phyloP scores from a whole-genome alignment of 371 early-diverging fungal genomes.

The Syncephalastrum sp. region DNA sequence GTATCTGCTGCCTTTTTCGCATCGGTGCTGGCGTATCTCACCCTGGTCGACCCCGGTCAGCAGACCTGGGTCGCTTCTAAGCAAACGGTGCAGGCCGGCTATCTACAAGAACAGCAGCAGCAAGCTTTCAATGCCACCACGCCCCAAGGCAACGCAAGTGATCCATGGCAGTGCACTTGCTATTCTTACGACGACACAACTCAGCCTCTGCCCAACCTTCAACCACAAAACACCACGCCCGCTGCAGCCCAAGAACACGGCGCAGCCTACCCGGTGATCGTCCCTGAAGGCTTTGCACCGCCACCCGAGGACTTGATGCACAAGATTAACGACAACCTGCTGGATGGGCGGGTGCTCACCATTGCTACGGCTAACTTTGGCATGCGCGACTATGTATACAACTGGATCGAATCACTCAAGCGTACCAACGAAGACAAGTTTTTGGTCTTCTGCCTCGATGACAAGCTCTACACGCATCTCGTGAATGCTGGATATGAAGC shows the following conservation, averaged over 20 bases:
- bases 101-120: constrained; percentile 10
- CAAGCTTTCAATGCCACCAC: too few relatives aligned
- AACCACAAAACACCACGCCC: background rate
- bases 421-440: constrained; percentile 36
- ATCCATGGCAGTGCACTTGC: constrained; percentile 6
- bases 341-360: constrained; percentile 31
- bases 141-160: background rate
- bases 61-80: too few relatives aligned
- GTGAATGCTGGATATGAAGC: constrained; percentile 27
- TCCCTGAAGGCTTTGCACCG: constrained; percentile 28
- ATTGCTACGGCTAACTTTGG: constrained; percentile 48
- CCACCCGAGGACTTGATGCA: constrained; percentile 27
- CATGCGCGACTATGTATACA: constrained; percentile 48
- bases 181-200: constrained; percentile 3
- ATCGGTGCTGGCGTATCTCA: too few relatives aligned
- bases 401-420: constrained; percentile 49
- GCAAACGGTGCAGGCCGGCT: constrained; percentile 2
- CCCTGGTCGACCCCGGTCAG: too few relatives aligned
- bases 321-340: constrained; percentile 33
- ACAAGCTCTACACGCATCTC: constrained; percentile 34
- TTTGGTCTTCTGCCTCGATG: constrained; percentile 44
- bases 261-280: constrained; percentile 12
- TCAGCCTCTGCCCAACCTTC: too few relatives aligned
- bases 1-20: too few relatives aligned
- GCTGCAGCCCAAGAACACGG: constrained; percentile 1